phyloP scores from a whole-genome alignment of 2,329 filamentous ascomycete species.

The Botrytis medusae region DNA sequence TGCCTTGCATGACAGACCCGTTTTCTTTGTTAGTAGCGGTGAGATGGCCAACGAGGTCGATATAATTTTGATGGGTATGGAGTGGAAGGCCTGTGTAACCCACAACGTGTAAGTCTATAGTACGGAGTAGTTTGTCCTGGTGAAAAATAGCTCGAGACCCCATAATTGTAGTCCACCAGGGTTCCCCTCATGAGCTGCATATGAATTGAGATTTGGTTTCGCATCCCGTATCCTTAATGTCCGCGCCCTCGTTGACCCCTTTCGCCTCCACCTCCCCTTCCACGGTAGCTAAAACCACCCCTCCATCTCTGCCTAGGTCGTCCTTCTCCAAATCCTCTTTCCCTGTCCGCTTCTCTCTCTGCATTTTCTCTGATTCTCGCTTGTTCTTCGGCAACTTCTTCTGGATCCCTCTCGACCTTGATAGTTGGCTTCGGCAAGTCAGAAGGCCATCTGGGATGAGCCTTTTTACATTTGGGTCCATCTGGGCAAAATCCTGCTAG shows the following conservation, averaged over 20 bases:
- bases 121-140: background rate
- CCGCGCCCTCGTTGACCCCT: slow-evolving; percentile 22
- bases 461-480: slow-evolving; percentile 70
- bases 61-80: background rate
- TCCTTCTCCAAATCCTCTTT: slow-evolving; percentile 37
- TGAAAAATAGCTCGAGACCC: background rate
- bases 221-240: slow-evolving; percentile 14
- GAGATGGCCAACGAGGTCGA: background rate
- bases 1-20: background rate
- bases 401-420: slow-evolving; percentile 60
- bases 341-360: slow-evolving; percentile 51
- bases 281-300: slow-evolving; percentile 31
- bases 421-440: slow-evolving; percentile 73
- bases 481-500: slow-evolving; percentile 94
- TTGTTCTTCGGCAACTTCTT: slow-evolving; percentile 59
- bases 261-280: slow-evolving; percentile 33
- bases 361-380: slow-evolving; percentile 53
- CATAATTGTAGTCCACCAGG: background rate
- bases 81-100: background rate
- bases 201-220: background rate
- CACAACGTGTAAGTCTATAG: background rate
- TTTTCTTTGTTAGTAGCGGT: slow-evolving; percentile 6
- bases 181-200: slow-evolving; percentile 14
- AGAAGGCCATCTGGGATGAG: slow-evolving; percentile 76
- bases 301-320: slow-evolving; percentile 33